Percentiles rank a stretch among this genome's conserved stretches.
These are phyloP conservation scores for Alloteropsis angusta DNA, from an alignment of 202 grass and related monocot genomes.

Conservation along the genomic window DNA sequence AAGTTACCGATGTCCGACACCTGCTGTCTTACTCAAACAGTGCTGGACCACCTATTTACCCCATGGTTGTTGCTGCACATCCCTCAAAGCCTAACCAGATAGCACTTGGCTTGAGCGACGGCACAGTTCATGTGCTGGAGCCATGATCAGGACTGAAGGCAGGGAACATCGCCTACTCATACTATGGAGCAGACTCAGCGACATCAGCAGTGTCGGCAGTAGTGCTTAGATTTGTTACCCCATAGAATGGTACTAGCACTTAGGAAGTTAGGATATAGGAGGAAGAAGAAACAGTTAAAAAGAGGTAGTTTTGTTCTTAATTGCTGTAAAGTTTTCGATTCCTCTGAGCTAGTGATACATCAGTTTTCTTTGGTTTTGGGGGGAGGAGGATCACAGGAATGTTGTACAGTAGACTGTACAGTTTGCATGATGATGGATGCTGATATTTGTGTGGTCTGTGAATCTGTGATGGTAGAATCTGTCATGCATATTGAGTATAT, in stretches of 20 bases:
- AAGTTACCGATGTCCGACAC: neutral
- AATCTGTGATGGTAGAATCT: neutral
- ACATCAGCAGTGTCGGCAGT: slow-evolving; percentile 31
- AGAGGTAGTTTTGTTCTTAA: neutral
- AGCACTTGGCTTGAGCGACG: slow-evolving; percentile 76
- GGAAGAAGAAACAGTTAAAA: slow-evolving; percentile 42
- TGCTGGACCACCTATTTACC: slow-evolving; percentile 28
- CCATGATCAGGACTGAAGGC: slow-evolving; percentile 48
- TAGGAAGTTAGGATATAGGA: slow-evolving; percentile 45
- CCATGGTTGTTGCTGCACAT: slow-evolving; percentile 69
- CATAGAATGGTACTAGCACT: too few species aligned
- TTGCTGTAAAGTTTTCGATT: neutral
- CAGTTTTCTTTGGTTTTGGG: neutral
- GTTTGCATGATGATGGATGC: slow-evolving; percentile 10
- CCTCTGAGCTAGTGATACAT: neutral
- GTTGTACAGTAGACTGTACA: slow-evolving; percentile 30
- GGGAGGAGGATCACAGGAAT: neutral
- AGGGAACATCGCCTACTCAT: slow-evolving; percentile 47
- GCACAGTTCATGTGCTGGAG: slow-evolving; percentile 47
- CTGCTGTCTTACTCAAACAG: slow-evolving; percentile 23
- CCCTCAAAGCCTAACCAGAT: slow-evolving; percentile 77
- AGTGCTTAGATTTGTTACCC: neutral
- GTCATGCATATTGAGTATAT: too few species aligned
- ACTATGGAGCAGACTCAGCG: slow-evolving; percentile 49
- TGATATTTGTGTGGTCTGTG: neutral